phyloP scores from a whole-genome alignment of 108 stramenopile genomes.

The Schizochytrium sp. region DNA sequence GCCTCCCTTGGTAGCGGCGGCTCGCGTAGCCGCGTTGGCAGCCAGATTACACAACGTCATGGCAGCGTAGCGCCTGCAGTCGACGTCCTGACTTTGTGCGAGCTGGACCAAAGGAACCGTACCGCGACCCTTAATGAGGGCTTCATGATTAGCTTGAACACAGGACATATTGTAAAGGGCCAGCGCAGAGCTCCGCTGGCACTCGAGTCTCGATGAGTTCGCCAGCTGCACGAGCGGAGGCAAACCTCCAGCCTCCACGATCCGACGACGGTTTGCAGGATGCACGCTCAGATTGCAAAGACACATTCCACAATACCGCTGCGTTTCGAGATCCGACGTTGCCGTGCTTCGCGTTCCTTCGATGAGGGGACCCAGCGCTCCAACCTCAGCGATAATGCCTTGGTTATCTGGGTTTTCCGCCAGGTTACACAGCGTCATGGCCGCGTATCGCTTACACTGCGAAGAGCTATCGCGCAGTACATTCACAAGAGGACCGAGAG shows the following conservation, averaged over 20 bases:
- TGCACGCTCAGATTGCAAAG: slow-evolving; percentile 62
- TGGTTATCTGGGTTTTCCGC: slow-evolving; percentile 61
- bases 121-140: slow-evolving; percentile 36
- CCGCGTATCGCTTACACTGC: slow-evolving; percentile 50
- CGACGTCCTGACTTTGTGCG: slow-evolving; percentile 43
- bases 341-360: slow-evolving; percentile 28
- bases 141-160: slow-evolving; percentile 38
- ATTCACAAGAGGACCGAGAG: slow-evolving; percentile 43
- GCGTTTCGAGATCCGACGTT: slow-evolving; percentile 34
- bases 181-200: slow-evolving; percentile 50
- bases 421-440: slow-evolving; percentile 63
- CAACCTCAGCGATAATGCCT: slow-evolving; percentile 35
- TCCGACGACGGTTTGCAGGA: slow-evolving; percentile 38
- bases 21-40: slow-evolving; percentile 60
- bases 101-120: slow-evolving; percentile 44
- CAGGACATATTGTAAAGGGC: slow-evolving; percentile 54
- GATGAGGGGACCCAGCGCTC: background rate
- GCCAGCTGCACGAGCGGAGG: slow-evolving; percentile 43
- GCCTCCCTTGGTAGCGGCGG: slow-evolving; percentile 46
- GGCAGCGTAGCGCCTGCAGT: slow-evolving; percentile 57
- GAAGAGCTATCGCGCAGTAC: slow-evolving; percentile 39
- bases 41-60: slow-evolving; percentile 62
- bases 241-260: slow-evolving; percentile 43
- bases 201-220: slow-evolving; percentile 31
- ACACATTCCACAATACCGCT: slow-evolving; percentile 58